phyloP scores from a whole-genome alignment of 129 eudicot species.

The Arctium lappa region DNA sequence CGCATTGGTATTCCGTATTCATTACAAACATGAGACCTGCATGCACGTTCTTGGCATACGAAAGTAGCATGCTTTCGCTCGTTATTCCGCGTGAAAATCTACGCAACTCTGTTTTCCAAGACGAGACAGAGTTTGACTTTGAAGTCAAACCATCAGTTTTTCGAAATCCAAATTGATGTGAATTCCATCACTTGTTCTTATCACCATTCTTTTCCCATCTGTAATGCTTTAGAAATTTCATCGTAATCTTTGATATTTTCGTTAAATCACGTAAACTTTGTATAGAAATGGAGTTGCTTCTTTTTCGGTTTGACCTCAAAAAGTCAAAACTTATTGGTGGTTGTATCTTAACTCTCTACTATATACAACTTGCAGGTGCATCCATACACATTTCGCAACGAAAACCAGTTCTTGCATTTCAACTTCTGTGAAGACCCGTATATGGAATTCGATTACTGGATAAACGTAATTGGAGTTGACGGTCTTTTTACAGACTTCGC shows the following conservation, averaged over 20 bases:
- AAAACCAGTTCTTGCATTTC: constrained; percentile 67
- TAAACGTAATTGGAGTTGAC: constrained; percentile 68
- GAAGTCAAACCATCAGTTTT: constrained; percentile 1
- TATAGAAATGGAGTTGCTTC: neutral
- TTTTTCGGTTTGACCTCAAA: constrained; percentile 7
- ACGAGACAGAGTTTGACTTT: constrained; percentile 3
- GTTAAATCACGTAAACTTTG: neutral
- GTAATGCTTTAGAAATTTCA: neutral
- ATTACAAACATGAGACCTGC: neutral
- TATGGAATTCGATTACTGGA: constrained; percentile 78
- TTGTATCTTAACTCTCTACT: neutral
- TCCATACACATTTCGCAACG: constrained; percentile 91
- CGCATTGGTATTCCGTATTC: neutral
- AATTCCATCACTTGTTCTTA: neutral
- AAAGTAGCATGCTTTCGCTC: neutral
- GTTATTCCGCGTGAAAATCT: neutral
- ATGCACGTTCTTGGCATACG: neutral
- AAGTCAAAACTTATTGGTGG: neutral
- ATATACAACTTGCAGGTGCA: constrained; percentile 56
- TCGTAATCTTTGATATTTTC: neutral
- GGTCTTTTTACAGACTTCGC: constrained; percentile 84
- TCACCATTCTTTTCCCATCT: neutral
- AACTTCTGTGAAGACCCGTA: constrained; percentile 86
- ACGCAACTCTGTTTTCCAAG: neutral
- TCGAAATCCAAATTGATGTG: neutral